Conservation (phyloP, 768 basidiomycete genomes). For the Lactarius trivialis region DNA sequence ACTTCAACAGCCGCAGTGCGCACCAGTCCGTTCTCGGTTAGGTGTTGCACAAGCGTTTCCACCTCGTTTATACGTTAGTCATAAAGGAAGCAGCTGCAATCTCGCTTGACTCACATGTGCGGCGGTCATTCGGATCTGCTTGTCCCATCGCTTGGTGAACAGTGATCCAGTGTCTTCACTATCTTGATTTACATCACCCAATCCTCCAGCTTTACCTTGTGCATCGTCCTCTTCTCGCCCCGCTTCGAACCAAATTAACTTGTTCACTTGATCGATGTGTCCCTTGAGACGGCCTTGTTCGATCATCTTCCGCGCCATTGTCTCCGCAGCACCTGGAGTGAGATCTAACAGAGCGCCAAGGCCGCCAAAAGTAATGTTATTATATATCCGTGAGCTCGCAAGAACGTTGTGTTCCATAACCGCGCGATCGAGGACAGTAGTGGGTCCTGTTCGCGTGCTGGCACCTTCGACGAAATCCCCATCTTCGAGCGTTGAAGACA, state of each 20-base stretch:
- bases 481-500: constrained; percentile 60
- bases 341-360: constrained; percentile 85
- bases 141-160: constrained; percentile 95
- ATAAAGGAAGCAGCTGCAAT: constrained; percentile 3
- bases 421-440: constrained; percentile 92
- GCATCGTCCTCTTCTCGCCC: constrained; percentile 83
- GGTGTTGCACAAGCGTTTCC: constrained; percentile 79
- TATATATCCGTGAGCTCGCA: constrained; percentile 94
- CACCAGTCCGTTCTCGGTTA: constrained; percentile 67
- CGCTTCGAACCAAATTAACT: constrained; percentile 89
- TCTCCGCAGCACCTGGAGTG: constrained; percentile 89
- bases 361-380: constrained; percentile 95
- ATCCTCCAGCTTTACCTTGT: constrained; percentile 89
- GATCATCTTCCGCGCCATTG: constrained; percentile 98
- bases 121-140: constrained; percentile 82
- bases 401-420: constrained; percentile 99
- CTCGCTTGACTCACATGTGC: constrained; percentile 55
- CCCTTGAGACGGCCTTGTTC: constrained; percentile 92
- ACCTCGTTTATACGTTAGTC: constrained; percentile 41
- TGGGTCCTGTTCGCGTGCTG: constrained; percentile 83
- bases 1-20: constrained; percentile 29
- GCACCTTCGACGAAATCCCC: constrained; percentile 46
- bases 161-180: constrained; percentile 84
- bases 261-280: constrained; percentile 93
- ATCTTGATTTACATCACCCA: constrained; percentile 81